phyloP scores from a whole-genome alignment of 345 rosid species.

The Rubroshorea leprosula region DNA sequence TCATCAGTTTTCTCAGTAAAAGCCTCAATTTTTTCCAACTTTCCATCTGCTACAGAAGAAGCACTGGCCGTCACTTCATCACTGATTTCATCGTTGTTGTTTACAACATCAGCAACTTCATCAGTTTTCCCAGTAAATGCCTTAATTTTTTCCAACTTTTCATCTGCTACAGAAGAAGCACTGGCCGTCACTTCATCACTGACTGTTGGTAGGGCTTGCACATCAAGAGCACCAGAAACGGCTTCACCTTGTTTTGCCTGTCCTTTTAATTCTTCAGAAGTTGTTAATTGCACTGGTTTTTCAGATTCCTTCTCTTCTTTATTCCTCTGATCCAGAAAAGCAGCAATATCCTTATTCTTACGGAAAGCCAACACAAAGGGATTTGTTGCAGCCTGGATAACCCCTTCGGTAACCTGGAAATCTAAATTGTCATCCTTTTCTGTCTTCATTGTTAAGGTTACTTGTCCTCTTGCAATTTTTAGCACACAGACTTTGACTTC shows the following conservation, averaged over 20 bases:
- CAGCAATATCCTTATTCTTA: constrained; percentile 62
- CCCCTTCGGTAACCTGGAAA: constrained; percentile 40
- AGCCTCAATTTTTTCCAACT: constrained; percentile 20
- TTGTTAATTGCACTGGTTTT: constrained; percentile 13
- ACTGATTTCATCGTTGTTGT: no score
- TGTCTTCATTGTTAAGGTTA: constrained; percentile 82
- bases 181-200: constrained; percentile 9
- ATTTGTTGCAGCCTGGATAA: constrained; percentile 61
- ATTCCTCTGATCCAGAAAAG: constrained; percentile 69
- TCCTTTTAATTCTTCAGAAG: constrained; percentile 20
- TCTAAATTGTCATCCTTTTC: constrained; percentile 47
- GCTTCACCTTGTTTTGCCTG: constrained; percentile 21
- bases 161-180: constrained; percentile 21
- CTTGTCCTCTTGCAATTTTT: constrained; percentile 62
- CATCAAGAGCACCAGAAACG: constrained; percentile 26
- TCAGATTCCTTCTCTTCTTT: constrained; percentile 31
- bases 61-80: constrained; percentile 8
- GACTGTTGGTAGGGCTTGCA: constrained; percentile 22
- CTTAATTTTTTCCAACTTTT: constrained; percentile 19
- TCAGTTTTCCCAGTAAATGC: constrained; percentile 15
- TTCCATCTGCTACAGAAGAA: constrained; percentile 22
- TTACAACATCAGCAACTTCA: constrained; percentile 7
- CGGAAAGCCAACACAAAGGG: constrained; percentile 77
- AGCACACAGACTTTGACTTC: constrained; percentile 71
- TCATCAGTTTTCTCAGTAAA: constrained; percentile 14